A percentile compares a stretch with the other conserved stretches of the same genome.
Evolutionary conservation across 148 eudicot genomes (phyloP).

Genomic region (Gaultheria prostrata): DNA sequence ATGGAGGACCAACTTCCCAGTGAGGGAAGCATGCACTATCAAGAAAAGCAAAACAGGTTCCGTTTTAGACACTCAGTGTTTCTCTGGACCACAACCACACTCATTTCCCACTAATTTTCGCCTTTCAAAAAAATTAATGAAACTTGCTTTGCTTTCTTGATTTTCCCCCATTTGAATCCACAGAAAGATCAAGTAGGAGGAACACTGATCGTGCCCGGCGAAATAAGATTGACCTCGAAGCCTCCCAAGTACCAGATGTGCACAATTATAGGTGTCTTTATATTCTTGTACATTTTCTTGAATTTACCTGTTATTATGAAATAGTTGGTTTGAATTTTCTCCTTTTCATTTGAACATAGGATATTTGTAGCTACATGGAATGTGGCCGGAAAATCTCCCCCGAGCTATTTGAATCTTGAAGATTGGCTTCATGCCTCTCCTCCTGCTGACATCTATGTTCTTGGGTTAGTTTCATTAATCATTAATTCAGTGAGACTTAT

Average conservation of each 20-base stretch:
- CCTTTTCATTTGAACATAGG: conserved; percentile 31
- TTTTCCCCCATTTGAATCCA: conserved; percentile 14
- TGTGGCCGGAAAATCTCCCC: conserved; percentile 97
- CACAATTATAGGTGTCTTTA: conserved; percentile 60
- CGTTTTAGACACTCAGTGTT: conserved; percentile 32
- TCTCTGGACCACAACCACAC: conserved; percentile 55
- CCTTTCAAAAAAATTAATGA: neutral
- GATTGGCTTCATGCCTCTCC: conserved; percentile 98
- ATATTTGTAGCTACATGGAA: conserved; percentile 96
- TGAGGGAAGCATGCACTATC: conserved; percentile 74
- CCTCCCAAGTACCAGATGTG: conserved; percentile 68
- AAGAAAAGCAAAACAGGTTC: conserved; percentile 92
- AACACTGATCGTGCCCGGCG: conserved; percentile 49
- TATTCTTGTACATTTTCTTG: conserved; percentile 4
- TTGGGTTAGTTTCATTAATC: conserved; percentile 55
- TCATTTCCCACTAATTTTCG: conserved; percentile 17
- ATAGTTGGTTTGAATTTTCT: neutral
- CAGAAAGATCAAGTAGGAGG: conserved; percentile 58
- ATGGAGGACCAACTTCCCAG: conserved; percentile 60
- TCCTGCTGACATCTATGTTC: conserved; percentile 95
- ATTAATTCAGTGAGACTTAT: neutral
- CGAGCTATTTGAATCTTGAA: conserved; percentile 78
- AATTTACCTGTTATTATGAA: neutral
- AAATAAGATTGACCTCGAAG: conserved; percentile 56
- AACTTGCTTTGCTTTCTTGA: neutral